phyloP scores from a whole-genome alignment of 2,329 filamentous ascomycete genomes.

The Aspergillus arachidicola region DNA sequence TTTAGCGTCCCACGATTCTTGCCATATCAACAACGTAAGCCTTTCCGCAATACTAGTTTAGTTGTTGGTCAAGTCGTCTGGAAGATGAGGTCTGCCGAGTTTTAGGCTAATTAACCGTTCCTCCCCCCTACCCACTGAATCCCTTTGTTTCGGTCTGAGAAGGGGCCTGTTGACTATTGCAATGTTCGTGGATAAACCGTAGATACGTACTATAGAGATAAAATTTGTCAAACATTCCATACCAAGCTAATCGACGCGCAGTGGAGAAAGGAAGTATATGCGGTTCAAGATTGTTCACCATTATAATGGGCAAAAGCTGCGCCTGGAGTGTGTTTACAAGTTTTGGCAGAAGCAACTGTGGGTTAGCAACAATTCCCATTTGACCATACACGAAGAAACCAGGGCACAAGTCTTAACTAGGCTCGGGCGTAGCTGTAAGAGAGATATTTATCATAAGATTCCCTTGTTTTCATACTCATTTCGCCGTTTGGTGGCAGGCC shows the following conservation, averaged over 20 bases:
- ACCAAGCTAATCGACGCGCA: background rate
- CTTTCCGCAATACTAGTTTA: background rate
- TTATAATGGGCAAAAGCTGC: background rate
- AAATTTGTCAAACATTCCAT: background rate
- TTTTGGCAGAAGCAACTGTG: background rate
- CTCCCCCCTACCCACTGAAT: too few species aligned
- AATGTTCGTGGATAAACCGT: background rate
- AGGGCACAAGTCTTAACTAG: background rate
- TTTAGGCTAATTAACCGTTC: background rate
- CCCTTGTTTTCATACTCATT: background rate
- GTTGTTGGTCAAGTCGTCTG: background rate
- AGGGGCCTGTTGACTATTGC: background rate
- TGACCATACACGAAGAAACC: background rate
- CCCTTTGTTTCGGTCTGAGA: too few species aligned
- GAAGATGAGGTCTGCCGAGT: background rate
- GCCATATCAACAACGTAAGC: conserved; percentile 1
- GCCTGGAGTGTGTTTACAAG: background rate
- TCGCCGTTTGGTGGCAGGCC: background rate
- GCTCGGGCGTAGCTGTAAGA: background rate
- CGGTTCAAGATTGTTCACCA: background rate
- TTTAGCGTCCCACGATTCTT: background rate
- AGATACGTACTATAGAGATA: background rate
- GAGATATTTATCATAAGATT: background rate
- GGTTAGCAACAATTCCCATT: background rate
- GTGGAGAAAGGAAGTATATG: background rate